Base-by-base conservation (phyloP, 2,329 filamentous ascomycete genomes). In the Torrubiella hemipterigena region DNA sequence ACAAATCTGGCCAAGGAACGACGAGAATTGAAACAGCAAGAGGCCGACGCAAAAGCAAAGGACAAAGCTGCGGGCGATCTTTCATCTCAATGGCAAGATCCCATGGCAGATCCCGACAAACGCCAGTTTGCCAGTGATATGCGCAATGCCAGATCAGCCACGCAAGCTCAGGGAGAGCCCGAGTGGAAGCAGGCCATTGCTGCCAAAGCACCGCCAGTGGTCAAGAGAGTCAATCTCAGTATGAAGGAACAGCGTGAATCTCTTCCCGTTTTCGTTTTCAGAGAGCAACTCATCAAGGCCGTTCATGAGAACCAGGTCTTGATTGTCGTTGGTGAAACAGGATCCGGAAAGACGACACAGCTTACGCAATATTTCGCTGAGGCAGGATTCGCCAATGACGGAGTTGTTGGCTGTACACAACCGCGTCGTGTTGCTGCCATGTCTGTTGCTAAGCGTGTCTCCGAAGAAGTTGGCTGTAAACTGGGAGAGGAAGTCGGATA, bases 291-390 rank as follows among this genome's bases (percentile, higher is more conserved):
- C 18, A 79, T 96, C 41, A 75, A 93, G 44, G 91, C 91, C 15
- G 79, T 98, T 3, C 65, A 68, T 17, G 78, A 84, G 23, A 91
- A 98, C 49, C 89, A 96, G 49, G 71, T 98, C 27, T 56, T 98
- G 39, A 93, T 98, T 48, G 89, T 98, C 0, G 89, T 98, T 31
- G 91, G 91, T 45, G 91, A 98, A 52, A 98, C 91, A 31, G 91
- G 91, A 11, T 95, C 86, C 1, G 91, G 91, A 43, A 98, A 98
- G 58, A 98, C 91, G 0, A 98, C 91, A 0, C 91, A 98, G 51
- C 55, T 98, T 34, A 95, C 91, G 0, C 91, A 98, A 42, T 98
- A 93, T 44, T 68, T 98, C 13, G 89, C 87, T 1, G 91, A 98
- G 56, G 87, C 74, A 29, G 91, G 91, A 0, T 95, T 93, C 48